Base-by-base conservation (phyloP, 441 rosid genomes). In the Biscutella laevigata region DNA sequence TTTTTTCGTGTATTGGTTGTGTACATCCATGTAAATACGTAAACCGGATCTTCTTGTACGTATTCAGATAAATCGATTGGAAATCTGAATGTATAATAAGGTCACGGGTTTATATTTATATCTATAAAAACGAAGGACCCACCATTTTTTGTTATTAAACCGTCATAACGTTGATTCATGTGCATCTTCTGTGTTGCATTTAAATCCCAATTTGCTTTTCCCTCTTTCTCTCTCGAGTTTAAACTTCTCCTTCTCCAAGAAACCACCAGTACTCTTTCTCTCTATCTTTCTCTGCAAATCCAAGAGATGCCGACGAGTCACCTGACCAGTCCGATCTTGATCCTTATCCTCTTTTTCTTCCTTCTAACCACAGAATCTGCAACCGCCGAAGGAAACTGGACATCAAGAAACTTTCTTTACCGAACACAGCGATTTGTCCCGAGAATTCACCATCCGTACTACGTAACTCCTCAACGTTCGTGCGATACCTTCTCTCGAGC, bases 131-230 rank as follows among this genome's bases (percentile, higher is more conserved):
- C 56, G 50, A 53, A 63, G 57, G 60, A 29, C 68, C 62, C 68
- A n/a, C n/a, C n/a, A n/a, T n/a, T n/a, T n/a, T n/a, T n/a, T n/a
- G n/a, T n/a, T n/a, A n/a, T n/a, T n/a, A n/a, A n/a, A 21, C 40
- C 57, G 56, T 53, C 41, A 16, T 47, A 64, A 64, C 68, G 52
- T 48, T 53, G 32, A 53, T 52, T 79, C 92, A 84, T 84, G 86
- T 41, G 86, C 52, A 64, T 61, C 84, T 69, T 51, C 53, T 51
- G 84, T 74, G 49, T 59, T 45, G 75, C 82, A 76, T 76, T 81
- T 16, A 68, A 61, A 47, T 33, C 51, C 45, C 50, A 9, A 22
- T 41, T 64, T 60, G 25, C 63, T 49, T 64, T 20, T 64, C 58
- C 59, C 63, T 64, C 69, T 61, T 35, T 6, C 49, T 49, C 20